Evolutionary conservation across 1,139 yeast genomes (phyloP).

Genomic region (Meyerozyma athensensis): DNA sequence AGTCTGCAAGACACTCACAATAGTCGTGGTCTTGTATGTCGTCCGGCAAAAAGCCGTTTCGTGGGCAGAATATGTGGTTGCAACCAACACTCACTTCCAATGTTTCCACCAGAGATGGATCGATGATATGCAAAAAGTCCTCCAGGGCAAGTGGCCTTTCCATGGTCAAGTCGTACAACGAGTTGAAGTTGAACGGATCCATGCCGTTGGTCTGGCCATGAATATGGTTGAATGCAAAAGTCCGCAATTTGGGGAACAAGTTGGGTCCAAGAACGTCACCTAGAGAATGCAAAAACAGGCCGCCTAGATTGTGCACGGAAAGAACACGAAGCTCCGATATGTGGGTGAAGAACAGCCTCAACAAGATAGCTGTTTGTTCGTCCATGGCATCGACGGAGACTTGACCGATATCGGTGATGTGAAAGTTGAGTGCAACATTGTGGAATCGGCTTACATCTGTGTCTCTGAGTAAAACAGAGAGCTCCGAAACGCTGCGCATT

Average conservation of each 20-base stretch:
- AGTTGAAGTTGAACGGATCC: slow-evolving; percentile 4
- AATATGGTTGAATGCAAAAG: slow-evolving; percentile 10
- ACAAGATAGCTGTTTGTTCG: background rate
- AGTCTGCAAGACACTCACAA: slow-evolving; percentile 9
- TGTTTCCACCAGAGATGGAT: slow-evolving; percentile 5
- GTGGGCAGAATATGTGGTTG: slow-evolving; percentile 8
- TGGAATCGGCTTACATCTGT: slow-evolving; percentile 6
- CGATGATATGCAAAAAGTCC: slow-evolving; percentile 4
- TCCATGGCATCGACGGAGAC: background rate
- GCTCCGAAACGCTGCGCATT: slow-evolving; percentile 3
- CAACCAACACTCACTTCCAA: slow-evolving; percentile 11
- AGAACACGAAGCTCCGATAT: slow-evolving; percentile 2
- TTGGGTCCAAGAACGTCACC: slow-evolving; percentile 1
- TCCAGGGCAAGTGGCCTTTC: slow-evolving; percentile 8
- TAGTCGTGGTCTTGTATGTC: slow-evolving; percentile 5
- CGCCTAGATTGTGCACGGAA: slow-evolving; percentile 10
- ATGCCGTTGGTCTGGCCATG: slow-evolving; percentile 9
- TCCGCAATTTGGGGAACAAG: slow-evolving; percentile 6
- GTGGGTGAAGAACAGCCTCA: background rate
- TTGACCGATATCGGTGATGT: slow-evolving; percentile 1
- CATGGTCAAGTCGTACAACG: slow-evolving; percentile 8
- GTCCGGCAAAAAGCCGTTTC: background rate
- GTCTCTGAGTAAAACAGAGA: slow-evolving; percentile 4
- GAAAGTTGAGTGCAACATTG: slow-evolving; percentile 1
- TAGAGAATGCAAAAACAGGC: slow-evolving; percentile 6